phyloP scores from a whole-genome alignment of 176 grass and related monocot species.

The Poa pratensis region DNA sequence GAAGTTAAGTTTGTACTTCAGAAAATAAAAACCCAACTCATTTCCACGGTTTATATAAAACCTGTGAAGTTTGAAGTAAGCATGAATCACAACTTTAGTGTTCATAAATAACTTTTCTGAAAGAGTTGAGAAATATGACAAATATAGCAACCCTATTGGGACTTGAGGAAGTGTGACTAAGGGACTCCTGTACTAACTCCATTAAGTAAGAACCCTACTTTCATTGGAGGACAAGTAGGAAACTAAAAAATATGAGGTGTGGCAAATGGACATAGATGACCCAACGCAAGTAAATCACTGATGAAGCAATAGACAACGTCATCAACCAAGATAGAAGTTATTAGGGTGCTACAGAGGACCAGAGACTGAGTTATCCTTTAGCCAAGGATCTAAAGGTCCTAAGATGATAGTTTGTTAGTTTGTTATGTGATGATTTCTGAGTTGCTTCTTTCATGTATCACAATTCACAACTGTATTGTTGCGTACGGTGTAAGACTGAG shows the following conservation, averaged over 20 bases:
- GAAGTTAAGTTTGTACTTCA: neutral
- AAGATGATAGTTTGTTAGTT: neutral
- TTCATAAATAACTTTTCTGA: neutral
- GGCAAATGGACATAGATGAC: neutral
- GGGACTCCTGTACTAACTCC: neutral
- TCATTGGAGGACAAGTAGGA: neutral
- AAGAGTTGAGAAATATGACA: neutral
- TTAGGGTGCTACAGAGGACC: neutral
- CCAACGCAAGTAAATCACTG: constrained; percentile 1
- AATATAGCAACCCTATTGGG: neutral
- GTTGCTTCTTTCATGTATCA: constrained; percentile 8
- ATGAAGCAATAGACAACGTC: neutral
- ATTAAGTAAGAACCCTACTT: neutral
- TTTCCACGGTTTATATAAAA: constrained; percentile 5
- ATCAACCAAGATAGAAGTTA: neutral
- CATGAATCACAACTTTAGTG: constrained; percentile 8
- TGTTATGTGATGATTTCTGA: constrained; percentile 4
- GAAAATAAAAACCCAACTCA: constrained; percentile 18
- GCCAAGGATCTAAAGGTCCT: constrained; percentile 4
- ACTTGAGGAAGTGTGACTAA: neutral
- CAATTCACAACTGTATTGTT: neutral
- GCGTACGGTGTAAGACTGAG: constrained; percentile 26
- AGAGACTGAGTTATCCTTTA: constrained; percentile 10
- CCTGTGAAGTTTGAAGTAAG: neutral
- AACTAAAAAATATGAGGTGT: neutral